Percentiles rank a stretch among this genome's conserved stretches.
These are phyloP conservation scores for Russula compacta DNA, from an alignment of 768 basidiomycete species.

Conservation along the genomic window DNA sequence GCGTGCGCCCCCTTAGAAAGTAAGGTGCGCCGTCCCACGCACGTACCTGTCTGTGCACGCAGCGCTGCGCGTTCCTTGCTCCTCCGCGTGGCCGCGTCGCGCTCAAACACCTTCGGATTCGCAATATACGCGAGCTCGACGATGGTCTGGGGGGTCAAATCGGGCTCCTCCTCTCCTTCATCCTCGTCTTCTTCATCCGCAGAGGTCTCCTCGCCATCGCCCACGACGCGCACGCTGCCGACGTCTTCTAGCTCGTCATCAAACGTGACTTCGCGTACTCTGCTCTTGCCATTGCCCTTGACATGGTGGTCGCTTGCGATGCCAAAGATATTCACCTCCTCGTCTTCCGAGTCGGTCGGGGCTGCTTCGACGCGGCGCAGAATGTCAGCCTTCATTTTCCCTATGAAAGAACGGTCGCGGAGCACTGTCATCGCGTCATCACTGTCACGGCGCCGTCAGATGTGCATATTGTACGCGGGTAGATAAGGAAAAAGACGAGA, in stretches of 20 bases:
- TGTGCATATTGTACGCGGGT: background rate
- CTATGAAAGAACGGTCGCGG: slow-evolving; percentile 51
- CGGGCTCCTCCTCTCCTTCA: slow-evolving; percentile 28
- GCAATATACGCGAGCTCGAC: slow-evolving; percentile 71
- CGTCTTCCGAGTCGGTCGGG: slow-evolving; percentile 48
- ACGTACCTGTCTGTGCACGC: slow-evolving; percentile 54
- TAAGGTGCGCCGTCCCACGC: slow-evolving; percentile 5
- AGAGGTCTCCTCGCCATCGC: slow-evolving; percentile 52
- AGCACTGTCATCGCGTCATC: slow-evolving; percentile 38
- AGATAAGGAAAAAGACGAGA: slow-evolving; percentile 14
- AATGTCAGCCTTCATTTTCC: slow-evolving; percentile 77
- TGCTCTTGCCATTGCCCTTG: slow-evolving; percentile 21
- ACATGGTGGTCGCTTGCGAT: slow-evolving; percentile 9
- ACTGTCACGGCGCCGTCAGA: slow-evolving; percentile 24
- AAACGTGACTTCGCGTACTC: slow-evolving; percentile 30
- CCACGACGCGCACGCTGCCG: slow-evolving; percentile 38
- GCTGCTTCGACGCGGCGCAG: slow-evolving; percentile 59
- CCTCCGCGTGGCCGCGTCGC: slow-evolving; percentile 63
- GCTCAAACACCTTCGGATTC: slow-evolving; percentile 66
- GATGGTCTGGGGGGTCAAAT: slow-evolving; percentile 39
- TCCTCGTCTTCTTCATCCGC: slow-evolving; percentile 27
- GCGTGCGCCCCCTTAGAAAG: background rate
- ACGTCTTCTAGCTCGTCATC: slow-evolving; percentile 50
- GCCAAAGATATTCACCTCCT: slow-evolving; percentile 34
- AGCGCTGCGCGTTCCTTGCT: slow-evolving; percentile 60